Evolutionary conservation across 139 green algal species (phyloP), one percentile per base, ranked within the genome.

Genomic region (Desmodesmus armatus): DNA sequence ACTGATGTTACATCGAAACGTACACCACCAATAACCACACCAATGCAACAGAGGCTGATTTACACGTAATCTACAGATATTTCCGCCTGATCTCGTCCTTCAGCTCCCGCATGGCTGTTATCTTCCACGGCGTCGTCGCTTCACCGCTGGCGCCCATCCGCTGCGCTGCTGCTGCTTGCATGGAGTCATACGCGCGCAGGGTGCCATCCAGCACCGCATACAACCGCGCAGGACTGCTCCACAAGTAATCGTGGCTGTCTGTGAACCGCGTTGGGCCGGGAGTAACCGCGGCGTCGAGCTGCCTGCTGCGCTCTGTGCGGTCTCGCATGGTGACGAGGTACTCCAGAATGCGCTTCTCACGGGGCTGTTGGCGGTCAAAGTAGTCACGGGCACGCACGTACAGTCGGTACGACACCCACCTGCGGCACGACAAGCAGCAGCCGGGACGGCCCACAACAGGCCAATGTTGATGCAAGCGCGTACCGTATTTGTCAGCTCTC

Each of bases 311-410:
- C 85, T 90, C 85, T 33, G 31, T 27, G 11, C 44, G 44, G 66
- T 87, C 81, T 2, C 81, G 37, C 39, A 87, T 77, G 53, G 51
- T 87, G 31, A 85, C 47, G 33, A 94, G 80, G 88, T 94, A 94
- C 87, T 94, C 88, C 44, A 94, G 78, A 83, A 94, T 92, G 39
- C 91, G 88, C 88, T 94, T 92, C 88, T 94, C 91, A 6, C 49
- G 66, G 17, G 91, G 88, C 80, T 94, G 88, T 85, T 94, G 83
- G 23, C 88, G 87, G 70, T 94, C 88, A 84, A 92, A 94, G 80
- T 92, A 72, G 87, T 94, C 88, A 29, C 88, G 74, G 0, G 91
- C 91, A 19, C 63, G 41, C 27, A 87, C 6, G 60, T 87, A 87
- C 58, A 87, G 44, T 23, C 82, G 58, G 73, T 83, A 87, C 27